Percentiles rank a stretch among this genome's conserved stretches.
phyloP scores from a whole-genome alignment of 164 flowering plant species.

The Buxus sempervirens region DNA sequence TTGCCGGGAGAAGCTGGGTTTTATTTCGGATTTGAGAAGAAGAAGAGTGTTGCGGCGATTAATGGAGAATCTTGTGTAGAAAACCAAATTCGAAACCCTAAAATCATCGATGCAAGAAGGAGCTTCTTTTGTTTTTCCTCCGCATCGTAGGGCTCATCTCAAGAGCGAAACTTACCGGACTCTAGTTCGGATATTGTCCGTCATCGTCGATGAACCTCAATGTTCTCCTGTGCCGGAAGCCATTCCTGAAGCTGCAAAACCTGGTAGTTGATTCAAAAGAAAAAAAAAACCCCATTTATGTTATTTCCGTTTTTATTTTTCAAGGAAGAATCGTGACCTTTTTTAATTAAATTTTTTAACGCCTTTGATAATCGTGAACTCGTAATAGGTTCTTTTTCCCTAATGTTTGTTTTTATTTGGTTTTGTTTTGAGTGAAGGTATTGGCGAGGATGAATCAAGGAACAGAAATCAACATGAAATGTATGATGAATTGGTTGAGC shows the following conservation, averaged over 20 bases:
- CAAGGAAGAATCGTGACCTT: neutral
- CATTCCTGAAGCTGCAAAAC: neutral
- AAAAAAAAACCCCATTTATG: too few relatives aligned
- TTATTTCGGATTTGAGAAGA: neutral
- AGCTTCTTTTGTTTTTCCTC: slow-evolving; percentile 16
- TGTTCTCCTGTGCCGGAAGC: slow-evolving; percentile 3
- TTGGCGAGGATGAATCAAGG: slow-evolving; percentile 4
- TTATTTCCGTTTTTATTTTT: neutral
- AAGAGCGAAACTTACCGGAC: slow-evolving; percentile 38
- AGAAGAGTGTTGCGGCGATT: neutral
- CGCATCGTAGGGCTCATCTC: slow-evolving; percentile 34
- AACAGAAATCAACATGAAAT: slow-evolving; percentile 10
- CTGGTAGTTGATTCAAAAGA: slow-evolving; percentile 17
- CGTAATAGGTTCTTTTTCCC: neutral
- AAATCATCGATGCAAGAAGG: slow-evolving; percentile 3
- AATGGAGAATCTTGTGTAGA: slow-evolving; percentile 13
- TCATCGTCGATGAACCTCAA: slow-evolving; percentile 24
- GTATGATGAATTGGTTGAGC: slow-evolving; percentile 7
- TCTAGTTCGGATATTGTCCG: slow-evolving; percentile 32
- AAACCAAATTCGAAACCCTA: slow-evolving; percentile 14
- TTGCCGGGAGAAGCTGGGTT: neutral
- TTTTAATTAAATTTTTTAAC: too few relatives aligned
- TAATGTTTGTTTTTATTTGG: neutral
- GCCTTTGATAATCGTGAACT: neutral
- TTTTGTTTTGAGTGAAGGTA: slow-evolving; percentile 9